Percentiles rank a stretch among this genome's conserved stretches.
These are phyloP conservation scores for Ascochyta fabae DNA, from an alignment of 2,329 filamentous ascomycete species.

Conservation along the genomic window DNA sequence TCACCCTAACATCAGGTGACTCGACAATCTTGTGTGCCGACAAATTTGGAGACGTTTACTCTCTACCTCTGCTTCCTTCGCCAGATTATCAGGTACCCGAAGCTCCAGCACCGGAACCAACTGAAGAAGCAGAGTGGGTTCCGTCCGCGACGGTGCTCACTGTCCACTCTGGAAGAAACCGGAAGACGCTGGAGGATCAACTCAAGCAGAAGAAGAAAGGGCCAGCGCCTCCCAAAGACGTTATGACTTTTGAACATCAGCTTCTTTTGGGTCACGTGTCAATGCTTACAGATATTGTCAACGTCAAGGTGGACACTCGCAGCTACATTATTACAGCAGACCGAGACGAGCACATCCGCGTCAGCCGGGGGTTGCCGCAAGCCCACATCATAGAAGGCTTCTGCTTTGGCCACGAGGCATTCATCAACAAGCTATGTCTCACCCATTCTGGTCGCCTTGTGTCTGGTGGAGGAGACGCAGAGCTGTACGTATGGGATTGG, in stretches of 20 bases:
- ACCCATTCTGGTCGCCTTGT: constrained; percentile 71
- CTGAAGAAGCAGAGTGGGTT: constrained; percentile 49
- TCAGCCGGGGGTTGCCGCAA: constrained; percentile 82
- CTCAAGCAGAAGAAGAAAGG: constrained; percentile 53
- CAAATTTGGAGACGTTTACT: constrained; percentile 97
- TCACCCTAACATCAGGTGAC: constrained; percentile 72
- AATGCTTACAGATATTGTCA: constrained; percentile 79
- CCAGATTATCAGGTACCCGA: constrained; percentile 42
- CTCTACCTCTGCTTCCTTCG: constrained; percentile 71
- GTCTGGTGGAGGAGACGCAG: constrained; percentile 85
- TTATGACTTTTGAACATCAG: constrained; percentile 71
- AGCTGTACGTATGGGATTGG: constrained; percentile 87
- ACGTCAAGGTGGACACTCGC: constrained; percentile 58
- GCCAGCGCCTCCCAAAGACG: constrained; percentile 55
- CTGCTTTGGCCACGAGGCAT: constrained; percentile 86
- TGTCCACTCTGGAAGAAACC: constrained; percentile 68
- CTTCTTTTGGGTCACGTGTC: constrained; percentile 93
- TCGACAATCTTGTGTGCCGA: constrained; percentile 81
- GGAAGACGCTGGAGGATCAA: constrained; percentile 64
- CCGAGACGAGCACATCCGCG: constrained; percentile 83
- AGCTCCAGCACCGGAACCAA: constrained; percentile 25
- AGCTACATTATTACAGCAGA: constrained; percentile 71
- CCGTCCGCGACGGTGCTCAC: constrained; percentile 65
- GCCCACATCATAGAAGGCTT: constrained; percentile 87
- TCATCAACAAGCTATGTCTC: constrained; percentile 78